These are phyloP conservation scores for Phycomyces nitens DNA, from an alignment of 192 early-diverging fungal species.

Conservation along the genomic window DNA sequence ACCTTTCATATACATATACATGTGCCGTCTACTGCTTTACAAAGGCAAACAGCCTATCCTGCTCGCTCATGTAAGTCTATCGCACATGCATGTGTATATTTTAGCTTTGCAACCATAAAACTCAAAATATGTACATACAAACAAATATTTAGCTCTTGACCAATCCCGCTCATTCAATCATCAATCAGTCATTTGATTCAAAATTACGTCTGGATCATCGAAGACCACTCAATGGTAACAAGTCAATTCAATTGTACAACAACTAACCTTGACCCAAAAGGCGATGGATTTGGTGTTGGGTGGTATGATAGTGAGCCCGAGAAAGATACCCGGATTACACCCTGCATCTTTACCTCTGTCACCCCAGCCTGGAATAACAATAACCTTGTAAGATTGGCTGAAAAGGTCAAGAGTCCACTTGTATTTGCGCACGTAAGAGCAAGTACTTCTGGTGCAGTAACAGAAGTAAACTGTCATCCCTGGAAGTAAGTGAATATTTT, in stretches of 20 bases:
- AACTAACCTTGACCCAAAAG: too few relatives aligned
- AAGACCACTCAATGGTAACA: constrained; percentile 64
- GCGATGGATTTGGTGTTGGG: constrained; percentile 80
- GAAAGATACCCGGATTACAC: constrained; percentile 39
- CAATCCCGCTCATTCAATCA: constrained; percentile 73
- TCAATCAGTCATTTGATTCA: constrained; percentile 78
- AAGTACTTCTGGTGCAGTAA: constrained; percentile 68
- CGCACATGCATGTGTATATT: not conserved
- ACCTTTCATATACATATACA: constrained; percentile 20
- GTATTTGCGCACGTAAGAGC: constrained; percentile 82
- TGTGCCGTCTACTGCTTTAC: constrained; percentile 76
- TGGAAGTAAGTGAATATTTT: constrained; percentile 48
- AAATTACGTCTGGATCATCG: constrained; percentile 61
- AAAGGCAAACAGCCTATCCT: constrained; percentile 75
- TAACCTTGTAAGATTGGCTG: constrained; percentile 70
- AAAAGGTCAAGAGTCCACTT: constrained; percentile 67
- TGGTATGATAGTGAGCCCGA: constrained; percentile 65
- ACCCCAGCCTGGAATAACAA: constrained; percentile 81
- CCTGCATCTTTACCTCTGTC: constrained; percentile 79
- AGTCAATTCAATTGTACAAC: too few relatives aligned
- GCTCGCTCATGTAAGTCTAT: constrained; percentile 55
- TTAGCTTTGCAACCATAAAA: too few relatives aligned
- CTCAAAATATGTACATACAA: too few relatives aligned
- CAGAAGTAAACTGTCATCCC: constrained; percentile 73
- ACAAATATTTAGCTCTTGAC: constrained; percentile 72